A percentile compares a stretch with the other conserved stretches of the same genome.
phyloP scores from a whole-genome alignment of 73 alveolate species.

The Tetrahymena elliotti region DNA sequence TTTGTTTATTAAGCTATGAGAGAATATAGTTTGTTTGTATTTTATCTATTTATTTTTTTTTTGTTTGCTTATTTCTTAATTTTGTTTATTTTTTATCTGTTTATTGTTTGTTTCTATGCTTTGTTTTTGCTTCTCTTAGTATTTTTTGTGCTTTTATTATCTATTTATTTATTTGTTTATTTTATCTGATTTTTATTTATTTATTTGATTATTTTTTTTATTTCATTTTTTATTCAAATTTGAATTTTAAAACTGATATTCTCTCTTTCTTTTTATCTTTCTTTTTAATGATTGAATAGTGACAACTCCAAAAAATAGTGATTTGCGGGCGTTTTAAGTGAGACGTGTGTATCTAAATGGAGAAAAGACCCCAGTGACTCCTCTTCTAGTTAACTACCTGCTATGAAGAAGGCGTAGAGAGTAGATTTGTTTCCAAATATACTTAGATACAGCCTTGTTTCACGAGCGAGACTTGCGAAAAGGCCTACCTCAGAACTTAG shows the following conservation, averaged over 20 bases:
- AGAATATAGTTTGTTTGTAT: background rate
- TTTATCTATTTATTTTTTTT: background rate
- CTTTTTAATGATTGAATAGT: background rate
- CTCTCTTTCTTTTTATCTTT: background rate
- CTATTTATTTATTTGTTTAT: background rate
- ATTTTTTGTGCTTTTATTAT: background rate
- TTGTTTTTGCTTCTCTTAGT: background rate
- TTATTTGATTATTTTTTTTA: background rate
- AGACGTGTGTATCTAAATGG: background rate
- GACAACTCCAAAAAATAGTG: background rate
- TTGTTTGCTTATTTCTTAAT: background rate
- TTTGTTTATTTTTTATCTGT: background rate
- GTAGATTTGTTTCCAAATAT: background rate
- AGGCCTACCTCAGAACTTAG: background rate
- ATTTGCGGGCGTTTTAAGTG: background rate
- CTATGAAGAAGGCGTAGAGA: background rate
- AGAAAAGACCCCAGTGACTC: background rate
- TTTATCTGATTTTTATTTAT: background rate
- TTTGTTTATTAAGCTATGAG: background rate
- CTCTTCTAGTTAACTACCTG: background rate
- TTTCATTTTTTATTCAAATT: background rate
- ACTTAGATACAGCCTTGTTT: background rate
- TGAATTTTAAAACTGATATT: background rate
- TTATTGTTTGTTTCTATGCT: background rate
- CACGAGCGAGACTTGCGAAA: background rate